phyloP scores from a whole-genome alignment of 1,284 basidiomycete genomes.

The Marasmius fiardii region DNA sequence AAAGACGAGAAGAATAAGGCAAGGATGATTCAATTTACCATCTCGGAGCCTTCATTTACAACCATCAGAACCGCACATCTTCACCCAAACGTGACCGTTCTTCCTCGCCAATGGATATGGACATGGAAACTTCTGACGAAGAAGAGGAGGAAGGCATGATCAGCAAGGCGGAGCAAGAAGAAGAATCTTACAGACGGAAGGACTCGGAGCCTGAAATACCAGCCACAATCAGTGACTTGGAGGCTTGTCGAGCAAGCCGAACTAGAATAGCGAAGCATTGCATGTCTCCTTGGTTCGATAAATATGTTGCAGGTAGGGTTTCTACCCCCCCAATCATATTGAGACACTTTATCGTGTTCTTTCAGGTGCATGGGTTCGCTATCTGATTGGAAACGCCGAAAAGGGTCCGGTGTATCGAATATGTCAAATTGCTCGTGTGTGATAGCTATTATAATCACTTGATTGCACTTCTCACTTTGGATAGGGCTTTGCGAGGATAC shows the following conservation, averaged over 20 bases:
- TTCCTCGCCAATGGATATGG: conserved; percentile 78
- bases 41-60: conserved; percentile 12
- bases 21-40: conserved; percentile 20
- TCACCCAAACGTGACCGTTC: conserved; percentile 68
- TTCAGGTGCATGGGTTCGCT: conserved; percentile 78
- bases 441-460: conserved; percentile 13
- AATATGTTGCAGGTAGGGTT: conserved; percentile 69
- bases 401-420: conserved; percentile 74
- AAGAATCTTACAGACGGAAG: conserved; percentile 58
- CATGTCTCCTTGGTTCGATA: conserved; percentile 73
- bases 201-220: conserved; percentile 37
- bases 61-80: conserved; percentile 35
- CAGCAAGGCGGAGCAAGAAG: conserved; percentile 62
- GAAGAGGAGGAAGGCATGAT: conserved; percentile 74
- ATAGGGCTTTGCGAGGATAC: conserved; percentile 48
- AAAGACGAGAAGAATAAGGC: conserved; percentile 77
- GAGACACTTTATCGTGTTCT: conserved; percentile 1
- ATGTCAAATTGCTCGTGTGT: conserved; percentile 74
- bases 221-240: conserved; percentile 52
- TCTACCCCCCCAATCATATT: conserved; percentile 10
- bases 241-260: conserved; percentile 58
- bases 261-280: conserved; percentile 61
- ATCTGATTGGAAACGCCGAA: conserved; percentile 59
- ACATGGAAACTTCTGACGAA: conserved; percentile 64
- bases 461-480: background rate